Evolutionary conservation across 306 rosid species (phyloP).

Genomic region (Vicia sativa): DNA sequence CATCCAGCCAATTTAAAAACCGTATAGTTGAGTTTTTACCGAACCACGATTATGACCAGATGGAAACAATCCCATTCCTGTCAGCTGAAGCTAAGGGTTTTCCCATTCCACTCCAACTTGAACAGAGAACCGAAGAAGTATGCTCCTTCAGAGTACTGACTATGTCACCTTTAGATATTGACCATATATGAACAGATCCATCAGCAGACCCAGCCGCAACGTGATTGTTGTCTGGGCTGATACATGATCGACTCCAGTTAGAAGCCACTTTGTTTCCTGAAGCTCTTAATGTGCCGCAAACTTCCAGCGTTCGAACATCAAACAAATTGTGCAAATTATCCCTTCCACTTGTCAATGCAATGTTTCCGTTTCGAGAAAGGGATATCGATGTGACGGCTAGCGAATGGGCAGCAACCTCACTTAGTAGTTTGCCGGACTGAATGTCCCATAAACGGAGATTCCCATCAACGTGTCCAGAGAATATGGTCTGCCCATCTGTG

Average conservation of each 20-base stretch:
- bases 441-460: slow-evolving; percentile 93
- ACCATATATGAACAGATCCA: slow-evolving; percentile 88
- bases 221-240: slow-evolving; percentile 90
- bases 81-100: slow-evolving; percentile 92
- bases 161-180: slow-evolving; percentile 68
- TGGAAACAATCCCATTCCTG: slow-evolving; percentile 79
- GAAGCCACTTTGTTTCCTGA: slow-evolving; percentile 81
- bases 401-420: slow-evolving; percentile 96
- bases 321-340: slow-evolving; percentile 89
- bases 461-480: slow-evolving; percentile 94
- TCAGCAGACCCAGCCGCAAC: slow-evolving; percentile 95
- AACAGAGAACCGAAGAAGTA: slow-evolving; percentile 77
- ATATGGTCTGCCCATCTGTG: slow-evolving; percentile 85
- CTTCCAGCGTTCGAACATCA: slow-evolving; percentile 84
- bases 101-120: slow-evolving; percentile 89
- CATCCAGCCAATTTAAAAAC: slow-evolving; percentile 31
- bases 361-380: slow-evolving; percentile 77
- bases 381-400: slow-evolving; percentile 81
- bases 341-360: slow-evolving; percentile 89
- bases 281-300: slow-evolving; percentile 81
- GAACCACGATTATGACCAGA: slow-evolving; percentile 59
- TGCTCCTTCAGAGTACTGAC: slow-evolving; percentile 86
- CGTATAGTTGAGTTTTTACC: slow-evolving; percentile 25
- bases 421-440: slow-evolving; percentile 74
- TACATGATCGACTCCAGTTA: slow-evolving; percentile 96